Conservation (phyloP, 306 rosid species). For the Albizia julibrissin region DNA sequence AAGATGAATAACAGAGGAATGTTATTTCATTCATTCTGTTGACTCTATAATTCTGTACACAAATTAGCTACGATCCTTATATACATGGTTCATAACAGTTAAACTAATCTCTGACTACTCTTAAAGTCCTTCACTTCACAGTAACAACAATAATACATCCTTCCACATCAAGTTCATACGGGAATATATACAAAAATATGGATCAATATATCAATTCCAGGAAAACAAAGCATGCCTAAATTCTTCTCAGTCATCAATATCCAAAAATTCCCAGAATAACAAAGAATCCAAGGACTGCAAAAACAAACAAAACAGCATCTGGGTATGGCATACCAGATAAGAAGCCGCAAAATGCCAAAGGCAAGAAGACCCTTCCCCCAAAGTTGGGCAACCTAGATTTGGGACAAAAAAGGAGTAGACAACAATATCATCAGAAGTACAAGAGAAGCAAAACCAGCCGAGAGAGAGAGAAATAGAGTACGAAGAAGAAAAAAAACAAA, state of each 20-base stretch:
- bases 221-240: slow-evolving; percentile 15
- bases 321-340: slow-evolving; percentile 49
- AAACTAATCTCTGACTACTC: neutral
- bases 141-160: neutral
- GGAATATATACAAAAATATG: neutral
- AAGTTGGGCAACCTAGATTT: slow-evolving; percentile 40
- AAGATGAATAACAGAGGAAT: neutral
- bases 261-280: slow-evolving; percentile 21
- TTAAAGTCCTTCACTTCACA: neutral
- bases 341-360: slow-evolving; percentile 32
- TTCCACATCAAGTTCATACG: slow-evolving; percentile 11
- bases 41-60: neutral
- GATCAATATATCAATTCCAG: slow-evolving; percentile 2
- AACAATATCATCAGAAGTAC: slow-evolving; percentile 44
- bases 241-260: neutral
- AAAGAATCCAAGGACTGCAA: neutral
- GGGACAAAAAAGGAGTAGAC: slow-evolving; percentile 33
- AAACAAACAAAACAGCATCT: slow-evolving; percentile 23
- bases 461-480: slow-evolving; percentile 25
- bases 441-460: slow-evolving; percentile 50
- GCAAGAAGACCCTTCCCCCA: slow-evolving; percentile 28
- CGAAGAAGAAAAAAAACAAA: neutral
- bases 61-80: neutral
- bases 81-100: neutral
- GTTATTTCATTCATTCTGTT: neutral